Percentiles rank a stretch among this genome's conserved stretches.
Conservation (phyloP, 257 asterid species). For the Solanum arcanum region DNA sequence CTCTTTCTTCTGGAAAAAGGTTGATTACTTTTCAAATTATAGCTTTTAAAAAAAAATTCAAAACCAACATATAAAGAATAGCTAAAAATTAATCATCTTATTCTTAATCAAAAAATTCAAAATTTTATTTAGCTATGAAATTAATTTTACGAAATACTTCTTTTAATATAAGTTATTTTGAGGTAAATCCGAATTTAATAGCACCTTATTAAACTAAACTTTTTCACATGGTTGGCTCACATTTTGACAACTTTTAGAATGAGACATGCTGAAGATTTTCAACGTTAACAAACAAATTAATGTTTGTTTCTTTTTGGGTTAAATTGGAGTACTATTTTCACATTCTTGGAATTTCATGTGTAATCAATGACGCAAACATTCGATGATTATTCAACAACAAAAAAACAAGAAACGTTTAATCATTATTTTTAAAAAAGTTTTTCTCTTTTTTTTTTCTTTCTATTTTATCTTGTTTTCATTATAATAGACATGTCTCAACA, state of each 20-base stretch:
- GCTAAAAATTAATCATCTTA: not conserved
- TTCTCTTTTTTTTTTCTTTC: no score
- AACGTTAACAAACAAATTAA: not conserved
- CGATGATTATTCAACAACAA: not conserved
- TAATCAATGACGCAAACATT: not conserved
- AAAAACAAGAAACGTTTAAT: not conserved
- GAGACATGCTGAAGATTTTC: not conserved
- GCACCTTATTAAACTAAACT: not conserved
- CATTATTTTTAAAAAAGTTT: not conserved
- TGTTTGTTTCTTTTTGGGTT: not conserved
- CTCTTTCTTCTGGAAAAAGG: not conserved
- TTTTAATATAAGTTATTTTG: not conserved
- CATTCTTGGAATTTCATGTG: not conserved
- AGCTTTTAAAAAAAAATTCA: not conserved
- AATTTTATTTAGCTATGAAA: not conserved
- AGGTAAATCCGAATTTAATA: fast-evolving
- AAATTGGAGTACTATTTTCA: not conserved
- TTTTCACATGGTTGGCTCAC: not conserved
- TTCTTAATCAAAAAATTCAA: no score
- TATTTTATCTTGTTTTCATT: not conserved
- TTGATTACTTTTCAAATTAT: not conserved
- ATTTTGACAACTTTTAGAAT: not conserved
- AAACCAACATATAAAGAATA: not conserved
- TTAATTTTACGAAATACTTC: not conserved
- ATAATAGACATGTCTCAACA: not conserved